Evolutionary conservation across 148 eudicot genomes (phyloP), one percentile per base, ranked within the genome.

Genomic region (Amaranthus cruentus): DNA sequence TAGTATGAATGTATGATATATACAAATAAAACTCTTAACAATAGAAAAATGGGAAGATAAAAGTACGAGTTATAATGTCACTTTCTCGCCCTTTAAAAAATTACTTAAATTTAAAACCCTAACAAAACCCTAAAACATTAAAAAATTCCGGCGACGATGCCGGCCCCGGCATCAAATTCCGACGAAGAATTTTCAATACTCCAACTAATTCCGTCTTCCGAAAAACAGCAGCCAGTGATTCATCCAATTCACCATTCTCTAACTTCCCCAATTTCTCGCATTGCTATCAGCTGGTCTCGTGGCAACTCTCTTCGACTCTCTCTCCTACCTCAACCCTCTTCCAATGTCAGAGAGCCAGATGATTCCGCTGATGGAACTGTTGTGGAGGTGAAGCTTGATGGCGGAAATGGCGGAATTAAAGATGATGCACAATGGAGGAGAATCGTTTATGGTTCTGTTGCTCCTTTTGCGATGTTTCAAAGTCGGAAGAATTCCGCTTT

Each of bases 301-400:
- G 99, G 99, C 52, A 93, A 87, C 87, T 75, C 88, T 69, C 93
- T 90, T 75, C 93, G 91, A 51, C 87, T 95, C 50, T 83, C 97
- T 2, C 85, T 90, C 74, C 72, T 90, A 77, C 66, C 81, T 57
- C 55, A 55, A 15, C 63, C 54, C 61, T 50, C 75, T 64, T 6
- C 62, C 75, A 6, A 60, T 43, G 15, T 3, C 77, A 44, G 53
- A 47, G 18, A n/a, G 14, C 44, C 9, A 18, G 88, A 71, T 3
- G 72, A 52, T 5, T 81, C 72, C 47, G 38, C 70, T 5, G 90
- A 87, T 5, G 97, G 97, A 1, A 74, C 62, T 68, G 96, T 91
- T 59, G 82, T 90, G 71, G 97, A 95, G 78, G 84, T 95, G 80
- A 85, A 79, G 60, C 85, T 90, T 9, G 75, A 73, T 44, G 73